Conservation (phyloP, 805 yeast genomes). For the Candida montana region DNA sequence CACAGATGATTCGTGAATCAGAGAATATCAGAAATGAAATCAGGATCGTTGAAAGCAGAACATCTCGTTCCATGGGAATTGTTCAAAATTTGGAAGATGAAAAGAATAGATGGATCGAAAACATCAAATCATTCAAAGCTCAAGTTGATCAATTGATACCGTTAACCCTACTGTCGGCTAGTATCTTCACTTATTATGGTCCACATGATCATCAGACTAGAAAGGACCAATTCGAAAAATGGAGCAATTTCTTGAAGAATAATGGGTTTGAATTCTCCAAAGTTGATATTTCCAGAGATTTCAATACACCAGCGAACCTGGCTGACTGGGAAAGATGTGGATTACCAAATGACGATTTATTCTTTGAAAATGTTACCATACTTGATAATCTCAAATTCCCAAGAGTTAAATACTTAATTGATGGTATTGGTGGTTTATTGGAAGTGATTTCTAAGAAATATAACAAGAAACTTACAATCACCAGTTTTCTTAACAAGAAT, state of each 20-base stretch:
- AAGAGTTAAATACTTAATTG: slow-evolving; percentile 58
- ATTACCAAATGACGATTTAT: slow-evolving; percentile 53
- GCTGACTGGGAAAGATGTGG: slow-evolving; percentile 49
- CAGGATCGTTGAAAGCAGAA: slow-evolving; percentile 52
- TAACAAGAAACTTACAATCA: slow-evolving; percentile 37
- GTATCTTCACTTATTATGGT: slow-evolving; percentile 60
- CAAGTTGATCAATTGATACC: slow-evolving; percentile 52
- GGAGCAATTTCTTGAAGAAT: slow-evolving; percentile 32
- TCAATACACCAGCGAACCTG: slow-evolving; percentile 37
- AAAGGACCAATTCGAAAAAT: slow-evolving; percentile 25
- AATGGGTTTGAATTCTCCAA: slow-evolving; percentile 37
- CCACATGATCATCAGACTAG: slow-evolving; percentile 46
- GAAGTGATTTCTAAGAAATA: slow-evolving; percentile 33
- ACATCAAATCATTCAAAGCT: slow-evolving; percentile 44
- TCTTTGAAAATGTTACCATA: slow-evolving; percentile 58
- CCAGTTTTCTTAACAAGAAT: slow-evolving; percentile 69
- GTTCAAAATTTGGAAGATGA: slow-evolving; percentile 63
- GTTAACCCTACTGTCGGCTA: slow-evolving; percentile 57
- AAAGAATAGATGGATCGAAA: slow-evolving; percentile 66
- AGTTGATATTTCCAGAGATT: slow-evolving; percentile 30
- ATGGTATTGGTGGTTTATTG: slow-evolving; percentile 53
- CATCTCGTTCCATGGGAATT: slow-evolving; percentile 55
- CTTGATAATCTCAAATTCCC: slow-evolving; percentile 29
- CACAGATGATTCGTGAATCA: slow-evolving; percentile 68
- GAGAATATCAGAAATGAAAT: slow-evolving; percentile 73